Evolutionary conservation across 805 yeast species (phyloP).

Genomic region (Candida morakotiae): DNA sequence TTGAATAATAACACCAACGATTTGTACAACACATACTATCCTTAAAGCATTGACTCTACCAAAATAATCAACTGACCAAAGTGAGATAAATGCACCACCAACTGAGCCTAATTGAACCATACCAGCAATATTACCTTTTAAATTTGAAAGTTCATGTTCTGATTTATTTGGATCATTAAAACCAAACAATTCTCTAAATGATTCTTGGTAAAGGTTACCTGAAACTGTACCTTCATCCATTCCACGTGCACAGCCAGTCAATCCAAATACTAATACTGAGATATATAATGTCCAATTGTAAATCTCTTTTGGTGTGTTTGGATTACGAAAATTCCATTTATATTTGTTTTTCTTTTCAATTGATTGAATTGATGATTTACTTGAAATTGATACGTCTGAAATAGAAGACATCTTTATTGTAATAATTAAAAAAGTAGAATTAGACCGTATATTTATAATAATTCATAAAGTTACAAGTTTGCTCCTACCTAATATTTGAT

Average conservation of each 20-base stretch:
- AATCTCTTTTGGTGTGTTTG: constrained; percentile 40
- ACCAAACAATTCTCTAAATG: constrained; percentile 42
- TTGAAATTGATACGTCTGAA: too few species aligned
- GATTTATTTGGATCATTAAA: constrained; percentile 37
- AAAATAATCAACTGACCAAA: constrained; percentile 44
- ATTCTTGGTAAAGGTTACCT: constrained; percentile 40
- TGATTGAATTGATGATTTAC: too few species aligned
- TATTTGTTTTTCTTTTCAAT: neutral
- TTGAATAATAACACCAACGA: constrained; percentile 45
- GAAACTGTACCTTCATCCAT: constrained; percentile 51
- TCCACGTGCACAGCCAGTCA: constrained; percentile 52
- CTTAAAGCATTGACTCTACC: constrained; percentile 52
- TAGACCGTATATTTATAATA: too few species aligned
- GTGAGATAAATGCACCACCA: constrained; percentile 49
- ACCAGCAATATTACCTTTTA: constrained; percentile 50
- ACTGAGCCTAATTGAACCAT: constrained; percentile 58
- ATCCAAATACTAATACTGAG: constrained; percentile 47
- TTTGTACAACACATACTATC: constrained; percentile 40
- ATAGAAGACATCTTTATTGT: too few species aligned
- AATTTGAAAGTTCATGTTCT: constrained; percentile 33
- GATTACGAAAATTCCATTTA: constrained; percentile 11
- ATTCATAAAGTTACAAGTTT: too few species aligned
- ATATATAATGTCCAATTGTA: constrained; percentile 44
- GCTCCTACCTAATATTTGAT: too few species aligned
- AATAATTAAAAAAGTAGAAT: too few species aligned